These are phyloP conservation scores for Backusella liffmaniae DNA, from an alignment of 192 early-diverging fungal genomes.

Conservation along the genomic window DNA sequence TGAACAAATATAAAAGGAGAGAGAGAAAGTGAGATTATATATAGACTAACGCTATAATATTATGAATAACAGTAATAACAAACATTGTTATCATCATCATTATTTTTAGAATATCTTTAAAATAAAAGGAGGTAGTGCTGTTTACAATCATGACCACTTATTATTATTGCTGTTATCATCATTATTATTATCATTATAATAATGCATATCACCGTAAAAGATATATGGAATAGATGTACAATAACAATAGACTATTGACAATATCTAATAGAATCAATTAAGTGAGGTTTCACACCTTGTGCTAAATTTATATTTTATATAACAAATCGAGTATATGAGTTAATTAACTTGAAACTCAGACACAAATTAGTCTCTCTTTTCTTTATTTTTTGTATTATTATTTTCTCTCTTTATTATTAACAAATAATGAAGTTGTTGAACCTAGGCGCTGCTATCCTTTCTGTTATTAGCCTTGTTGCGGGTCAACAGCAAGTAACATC, in stretches of 20 bases:
- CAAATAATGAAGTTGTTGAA: not conserved
- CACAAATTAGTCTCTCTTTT: not conserved
- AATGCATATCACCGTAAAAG: no score
- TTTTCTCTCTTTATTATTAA: not conserved
- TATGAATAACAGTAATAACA: not conserved
- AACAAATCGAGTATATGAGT: not conserved
- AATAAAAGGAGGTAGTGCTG: not conserved
- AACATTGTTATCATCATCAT: not conserved
- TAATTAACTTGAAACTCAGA: conserved; percentile 7
- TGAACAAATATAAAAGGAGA: not conserved
- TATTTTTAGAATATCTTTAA: conserved; percentile 9
- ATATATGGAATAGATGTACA: no score
- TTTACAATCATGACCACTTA: conserved; percentile 4
- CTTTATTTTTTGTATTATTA: not conserved
- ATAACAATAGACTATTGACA: not conserved
- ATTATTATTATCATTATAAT: no score
- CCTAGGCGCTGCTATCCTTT: not conserved
- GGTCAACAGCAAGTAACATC: conserved; percentile 7
- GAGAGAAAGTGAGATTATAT: not conserved
- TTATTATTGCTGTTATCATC: not conserved
- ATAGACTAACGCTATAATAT: not conserved
- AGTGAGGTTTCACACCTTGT: not conserved
- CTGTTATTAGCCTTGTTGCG: not conserved
- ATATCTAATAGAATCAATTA: not conserved
- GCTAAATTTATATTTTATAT: conserved; percentile 6